These are phyloP conservation scores for Eremochloa ophiuroides DNA, from an alignment of 176 grass and related monocot genomes.

Conservation along the genomic window DNA sequence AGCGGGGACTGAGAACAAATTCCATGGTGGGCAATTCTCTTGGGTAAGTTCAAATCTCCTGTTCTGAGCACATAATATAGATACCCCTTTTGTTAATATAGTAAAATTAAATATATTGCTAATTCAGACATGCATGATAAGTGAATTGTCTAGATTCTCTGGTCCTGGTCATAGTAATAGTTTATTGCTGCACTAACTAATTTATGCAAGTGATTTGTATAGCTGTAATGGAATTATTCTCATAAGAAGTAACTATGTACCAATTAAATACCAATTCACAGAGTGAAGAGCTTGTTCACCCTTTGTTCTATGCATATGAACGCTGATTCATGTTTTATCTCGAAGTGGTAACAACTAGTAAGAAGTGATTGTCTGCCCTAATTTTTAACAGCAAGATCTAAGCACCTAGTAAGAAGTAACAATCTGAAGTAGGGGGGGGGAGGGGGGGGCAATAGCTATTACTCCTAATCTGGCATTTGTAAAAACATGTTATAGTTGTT, in stretches of 20 bases:
- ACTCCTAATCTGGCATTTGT: neutral
- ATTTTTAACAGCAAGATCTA: neutral
- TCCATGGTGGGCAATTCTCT: conserved; percentile 87
- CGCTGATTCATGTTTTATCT: neutral
- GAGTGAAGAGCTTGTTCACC: neutral
- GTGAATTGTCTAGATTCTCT: no score
- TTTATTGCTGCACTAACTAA: no score
- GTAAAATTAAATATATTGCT: neutral
- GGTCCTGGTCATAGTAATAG: no score
- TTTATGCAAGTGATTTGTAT: no score
- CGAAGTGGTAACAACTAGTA: neutral
- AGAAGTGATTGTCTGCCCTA: neutral
- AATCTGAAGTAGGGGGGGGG: neutral
- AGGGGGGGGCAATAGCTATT: neutral
- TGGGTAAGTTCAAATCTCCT: conserved; percentile 59
- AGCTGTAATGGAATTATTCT: no score
- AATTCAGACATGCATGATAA: neutral
- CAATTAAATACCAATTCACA: no score
- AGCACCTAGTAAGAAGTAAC: neutral
- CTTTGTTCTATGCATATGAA: neutral
- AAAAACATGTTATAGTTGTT: neutral
- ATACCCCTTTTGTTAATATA: neutral
- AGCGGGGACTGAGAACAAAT: conserved; percentile 67
- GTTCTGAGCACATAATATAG: neutral
- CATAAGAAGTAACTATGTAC: no score